A percentile compares a stretch with the other conserved stretches of the same genome.
These are phyloP conservation scores for Tetrastigma voinierianum DNA, from an alignment of 164 flowering plant species.

Conservation along the genomic window DNA sequence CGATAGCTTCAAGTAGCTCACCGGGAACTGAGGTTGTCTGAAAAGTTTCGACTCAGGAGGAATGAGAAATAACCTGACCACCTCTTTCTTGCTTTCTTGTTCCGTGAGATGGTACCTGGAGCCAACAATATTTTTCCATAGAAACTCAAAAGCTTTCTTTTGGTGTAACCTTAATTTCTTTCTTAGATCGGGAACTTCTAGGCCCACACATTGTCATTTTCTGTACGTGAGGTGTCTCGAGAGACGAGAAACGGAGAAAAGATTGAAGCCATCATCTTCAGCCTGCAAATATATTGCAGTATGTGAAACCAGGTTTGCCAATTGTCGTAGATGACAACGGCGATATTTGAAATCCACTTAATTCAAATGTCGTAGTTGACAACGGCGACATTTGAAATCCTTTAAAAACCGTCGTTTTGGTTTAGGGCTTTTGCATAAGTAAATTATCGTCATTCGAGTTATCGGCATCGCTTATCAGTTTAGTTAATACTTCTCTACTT, in stretches of 20 bases:
- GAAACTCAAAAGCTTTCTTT: constrained; percentile 83
- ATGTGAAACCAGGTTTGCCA: no score
- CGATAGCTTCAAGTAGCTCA: constrained; percentile 79
- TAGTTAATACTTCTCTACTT: no score
- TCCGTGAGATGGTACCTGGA: constrained; percentile 66
- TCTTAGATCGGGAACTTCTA: constrained; percentile 68
- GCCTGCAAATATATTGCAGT: no score
- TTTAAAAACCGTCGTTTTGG: no score
- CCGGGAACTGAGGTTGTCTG: constrained; percentile 83
- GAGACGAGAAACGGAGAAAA: constrained; percentile 20
- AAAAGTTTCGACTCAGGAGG: constrained; percentile 93
- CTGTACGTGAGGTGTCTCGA: constrained; percentile 24
- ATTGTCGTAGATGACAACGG: no score
- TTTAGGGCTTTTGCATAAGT: no score
- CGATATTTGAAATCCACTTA: no score
- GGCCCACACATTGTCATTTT: constrained; percentile 68
- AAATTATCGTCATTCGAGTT: no score
- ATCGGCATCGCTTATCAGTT: no score
- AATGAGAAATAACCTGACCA: constrained; percentile 90
- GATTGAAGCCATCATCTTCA: constrained; percentile 29
- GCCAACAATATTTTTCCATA: constrained; percentile 87
- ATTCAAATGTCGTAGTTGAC: no score
- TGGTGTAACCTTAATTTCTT: constrained; percentile 70
- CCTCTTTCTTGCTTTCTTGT: constrained; percentile 37
- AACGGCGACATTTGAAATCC: no score